A percentile compares a stretch with the other conserved stretches of the same genome.
Conservation (phyloP, 352 stramenopile genomes). For the Aphanomyces stellatus region DNA sequence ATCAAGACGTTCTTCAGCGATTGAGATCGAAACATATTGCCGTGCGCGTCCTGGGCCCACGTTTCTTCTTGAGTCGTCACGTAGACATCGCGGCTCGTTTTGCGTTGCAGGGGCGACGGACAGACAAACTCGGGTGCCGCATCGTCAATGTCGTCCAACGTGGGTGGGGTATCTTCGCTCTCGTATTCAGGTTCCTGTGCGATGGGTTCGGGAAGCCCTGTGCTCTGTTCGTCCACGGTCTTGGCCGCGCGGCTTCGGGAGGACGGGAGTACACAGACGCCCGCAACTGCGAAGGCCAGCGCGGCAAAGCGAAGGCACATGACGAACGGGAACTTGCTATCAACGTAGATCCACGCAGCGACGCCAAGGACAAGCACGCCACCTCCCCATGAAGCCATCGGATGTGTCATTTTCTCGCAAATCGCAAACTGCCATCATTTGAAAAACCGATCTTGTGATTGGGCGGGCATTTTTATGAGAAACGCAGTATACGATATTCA, state of each 20-base stretch:
- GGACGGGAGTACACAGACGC: neutral
- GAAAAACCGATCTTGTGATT: too few species aligned
- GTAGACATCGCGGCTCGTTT: neutral
- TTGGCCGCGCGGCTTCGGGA: neutral
- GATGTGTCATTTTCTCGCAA: too few species aligned
- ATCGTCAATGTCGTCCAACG: neutral
- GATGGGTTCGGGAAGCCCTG: too few species aligned
- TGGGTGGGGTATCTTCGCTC: neutral
- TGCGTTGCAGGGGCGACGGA: neutral
- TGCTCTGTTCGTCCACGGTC: neutral
- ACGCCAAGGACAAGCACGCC: neutral
- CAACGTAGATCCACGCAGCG: neutral
- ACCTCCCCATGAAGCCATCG: too few species aligned
- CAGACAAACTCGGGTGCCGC: neutral
- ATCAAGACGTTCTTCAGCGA: neutral
- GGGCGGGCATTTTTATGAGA: too few species aligned
- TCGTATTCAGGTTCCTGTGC: neutral
- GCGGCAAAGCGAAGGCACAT: neutral
- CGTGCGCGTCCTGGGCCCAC: neutral
- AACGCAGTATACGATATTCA: too few species aligned
- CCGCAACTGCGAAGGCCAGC: neutral
- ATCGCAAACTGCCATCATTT: too few species aligned
- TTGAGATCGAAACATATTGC: constrained; percentile 1
- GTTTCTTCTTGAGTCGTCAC: constrained; percentile 2
- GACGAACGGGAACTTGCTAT: neutral